Conservation (phyloP, 1,139 yeast genomes). For the Spencermartinsiella ligniputridi region DNA sequence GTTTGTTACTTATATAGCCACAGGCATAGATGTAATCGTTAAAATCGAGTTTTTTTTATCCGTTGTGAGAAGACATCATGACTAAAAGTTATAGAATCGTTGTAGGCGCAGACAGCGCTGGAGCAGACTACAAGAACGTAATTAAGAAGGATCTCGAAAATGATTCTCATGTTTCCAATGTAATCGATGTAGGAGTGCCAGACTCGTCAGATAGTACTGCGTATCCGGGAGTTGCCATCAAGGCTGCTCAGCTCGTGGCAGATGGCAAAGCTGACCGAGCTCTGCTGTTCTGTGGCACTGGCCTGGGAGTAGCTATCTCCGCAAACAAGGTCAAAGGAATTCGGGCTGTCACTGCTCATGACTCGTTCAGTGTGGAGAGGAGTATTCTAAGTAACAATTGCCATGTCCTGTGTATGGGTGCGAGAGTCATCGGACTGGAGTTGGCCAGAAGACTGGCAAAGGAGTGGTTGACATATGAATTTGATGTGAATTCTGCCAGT, state of each 20-base stretch:
- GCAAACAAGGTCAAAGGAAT: slow-evolving; percentile 46
- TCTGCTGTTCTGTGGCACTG: slow-evolving; percentile 45
- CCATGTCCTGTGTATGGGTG: slow-evolving; percentile 47
- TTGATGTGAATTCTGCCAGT: slow-evolving; percentile 39
- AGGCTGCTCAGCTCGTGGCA: slow-evolving; percentile 40
- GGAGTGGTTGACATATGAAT: slow-evolving; percentile 43
- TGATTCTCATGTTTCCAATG: slow-evolving; percentile 33
- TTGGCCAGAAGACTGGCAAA: slow-evolving; percentile 41
- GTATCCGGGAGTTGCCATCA: slow-evolving; percentile 43
- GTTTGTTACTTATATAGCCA: too few relatives aligned
- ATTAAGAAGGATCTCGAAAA: slow-evolving; percentile 37
- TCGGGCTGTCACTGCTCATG: slow-evolving; percentile 49
- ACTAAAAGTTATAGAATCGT: slow-evolving; percentile 27
- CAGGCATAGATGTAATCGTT: too few relatives aligned
- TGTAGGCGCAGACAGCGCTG: slow-evolving; percentile 45
- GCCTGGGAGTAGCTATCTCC: slow-evolving; percentile 45
- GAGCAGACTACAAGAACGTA: slow-evolving; percentile 41
- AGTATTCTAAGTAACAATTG: slow-evolving; percentile 42
- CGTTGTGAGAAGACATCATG: too few relatives aligned
- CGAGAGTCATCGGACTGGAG: slow-evolving; percentile 45
- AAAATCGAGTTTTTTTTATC: too few relatives aligned
- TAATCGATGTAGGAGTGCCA: slow-evolving; percentile 41
- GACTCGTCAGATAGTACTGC: slow-evolving; percentile 31
- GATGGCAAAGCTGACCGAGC: slow-evolving; percentile 43
- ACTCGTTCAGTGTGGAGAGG: slow-evolving; percentile 44